Percentiles rank a stretch among this genome's conserved stretches.
These are phyloP conservation scores for Trichoderma arundinaceum DNA, from an alignment of 2,329 filamentous ascomycete species.

Conservation along the genomic window DNA sequence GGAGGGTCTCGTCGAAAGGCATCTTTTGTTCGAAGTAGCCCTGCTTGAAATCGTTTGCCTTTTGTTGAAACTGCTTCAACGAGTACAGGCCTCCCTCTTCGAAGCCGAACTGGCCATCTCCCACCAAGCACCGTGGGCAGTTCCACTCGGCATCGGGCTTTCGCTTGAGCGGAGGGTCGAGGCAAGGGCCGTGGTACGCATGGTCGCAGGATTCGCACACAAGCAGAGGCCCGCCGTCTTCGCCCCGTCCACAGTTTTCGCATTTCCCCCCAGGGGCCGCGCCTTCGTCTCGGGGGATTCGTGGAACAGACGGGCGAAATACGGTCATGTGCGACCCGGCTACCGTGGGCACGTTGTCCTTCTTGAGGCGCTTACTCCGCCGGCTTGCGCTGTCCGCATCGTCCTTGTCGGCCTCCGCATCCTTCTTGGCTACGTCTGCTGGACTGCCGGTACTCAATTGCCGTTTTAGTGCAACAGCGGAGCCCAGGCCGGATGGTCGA, in stretches of 20 bases:
- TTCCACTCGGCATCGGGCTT: constrained; percentile 90
- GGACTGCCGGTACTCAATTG: constrained; percentile 68
- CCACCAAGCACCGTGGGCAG: constrained; percentile 91
- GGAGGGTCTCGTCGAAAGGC: constrained; percentile 83
- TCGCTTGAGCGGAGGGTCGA: constrained; percentile 81
- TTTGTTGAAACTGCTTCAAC: constrained; percentile 93
- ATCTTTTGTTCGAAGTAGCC: constrained; percentile 90
- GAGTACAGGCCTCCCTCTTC: constrained; percentile 97
- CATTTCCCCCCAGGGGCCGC: constrained; percentile 68
- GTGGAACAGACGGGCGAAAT: constrained; percentile 80
- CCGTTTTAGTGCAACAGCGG: constrained; percentile 73
- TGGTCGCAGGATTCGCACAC: constrained; percentile 92
- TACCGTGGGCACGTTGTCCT: constrained; percentile 79
- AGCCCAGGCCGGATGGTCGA: constrained; percentile 59
- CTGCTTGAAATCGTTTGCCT: constrained; percentile 93
- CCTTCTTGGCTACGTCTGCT: constrained; percentile 55
- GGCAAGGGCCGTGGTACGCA: constrained; percentile 83
- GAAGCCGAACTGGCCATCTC: constrained; percentile 95
- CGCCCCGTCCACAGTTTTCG: constrained; percentile 81
- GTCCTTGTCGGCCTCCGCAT: constrained; percentile 56
- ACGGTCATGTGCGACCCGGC: constrained; percentile 97
- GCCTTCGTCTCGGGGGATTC: constrained; percentile 62
- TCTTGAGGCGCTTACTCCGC: constrained; percentile 91
- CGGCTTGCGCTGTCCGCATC: constrained; percentile 72
- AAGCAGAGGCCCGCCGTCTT: constrained; percentile 72